A percentile compares a stretch with the other conserved stretches of the same genome.
Evolutionary conservation across 2,329 filamentous ascomycete species (phyloP).

Genomic region (Coniochaeta ligniaria): DNA sequence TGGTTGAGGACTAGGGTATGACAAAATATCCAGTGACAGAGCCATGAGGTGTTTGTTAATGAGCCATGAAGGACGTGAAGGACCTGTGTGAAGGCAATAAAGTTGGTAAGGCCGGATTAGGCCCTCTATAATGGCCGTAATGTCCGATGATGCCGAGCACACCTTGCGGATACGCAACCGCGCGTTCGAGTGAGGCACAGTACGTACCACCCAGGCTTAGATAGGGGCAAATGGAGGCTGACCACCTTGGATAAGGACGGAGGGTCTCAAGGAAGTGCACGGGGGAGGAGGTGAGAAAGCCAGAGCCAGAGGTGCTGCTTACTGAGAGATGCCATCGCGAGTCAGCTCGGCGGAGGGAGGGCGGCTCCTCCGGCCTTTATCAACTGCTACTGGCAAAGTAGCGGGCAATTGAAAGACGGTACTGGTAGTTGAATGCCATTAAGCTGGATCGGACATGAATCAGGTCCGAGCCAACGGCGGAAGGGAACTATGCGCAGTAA

Average conservation of each 20-base stretch:
- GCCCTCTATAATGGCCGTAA: background rate
- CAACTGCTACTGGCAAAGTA: conserved; percentile 1
- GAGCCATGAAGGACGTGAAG: background rate
- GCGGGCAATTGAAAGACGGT: background rate
- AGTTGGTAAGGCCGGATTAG: background rate
- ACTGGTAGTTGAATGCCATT: background rate
- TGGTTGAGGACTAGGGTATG: background rate
- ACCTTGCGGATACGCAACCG: background rate
- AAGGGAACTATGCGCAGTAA: background rate
- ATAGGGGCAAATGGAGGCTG: background rate
- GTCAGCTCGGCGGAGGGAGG: background rate
- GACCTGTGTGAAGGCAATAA: background rate
- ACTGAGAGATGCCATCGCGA: conserved; percentile 20
- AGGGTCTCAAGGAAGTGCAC: background rate
- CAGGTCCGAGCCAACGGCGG: background rate
- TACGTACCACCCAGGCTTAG: background rate
- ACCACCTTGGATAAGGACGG: background rate
- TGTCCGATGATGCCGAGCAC: background rate
- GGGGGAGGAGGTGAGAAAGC: background rate
- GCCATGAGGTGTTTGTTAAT: too few relatives aligned
- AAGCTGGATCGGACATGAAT: background rate
- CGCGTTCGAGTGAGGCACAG: background rate
- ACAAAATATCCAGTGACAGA: background rate
- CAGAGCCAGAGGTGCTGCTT: too few relatives aligned
- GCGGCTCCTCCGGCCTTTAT: background rate